A percentile compares a stretch with the other conserved stretches of the same genome.
These are phyloP conservation scores for Amniculicola lignicola DNA, from an alignment of 495 filamentous ascomycete genomes.

Conservation along the genomic window DNA sequence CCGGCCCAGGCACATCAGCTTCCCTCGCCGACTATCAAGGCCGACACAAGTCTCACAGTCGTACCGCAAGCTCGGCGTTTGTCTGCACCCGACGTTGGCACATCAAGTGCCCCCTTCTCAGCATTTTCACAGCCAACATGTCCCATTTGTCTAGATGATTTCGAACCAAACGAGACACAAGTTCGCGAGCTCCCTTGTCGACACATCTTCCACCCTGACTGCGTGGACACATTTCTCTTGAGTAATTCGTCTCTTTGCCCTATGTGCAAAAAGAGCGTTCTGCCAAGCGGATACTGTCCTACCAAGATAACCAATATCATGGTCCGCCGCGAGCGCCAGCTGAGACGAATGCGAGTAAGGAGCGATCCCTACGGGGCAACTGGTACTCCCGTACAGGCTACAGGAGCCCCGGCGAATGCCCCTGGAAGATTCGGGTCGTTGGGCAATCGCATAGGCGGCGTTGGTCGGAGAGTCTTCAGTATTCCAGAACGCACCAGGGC, in stretches of 20 bases:
- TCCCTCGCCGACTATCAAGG: slow-evolving; percentile 20
- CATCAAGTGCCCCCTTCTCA: slow-evolving; percentile 11
- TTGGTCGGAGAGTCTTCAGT: slow-evolving; percentile 21
- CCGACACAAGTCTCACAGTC: slow-evolving; percentile 34
- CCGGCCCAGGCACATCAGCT: slow-evolving; percentile 16
- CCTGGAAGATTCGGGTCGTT: slow-evolving; percentile 5
- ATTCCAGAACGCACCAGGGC: slow-evolving; percentile 7
- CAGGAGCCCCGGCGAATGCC: not conserved
- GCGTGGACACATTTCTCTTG: slow-evolving; percentile 76
- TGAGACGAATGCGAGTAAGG: slow-evolving; percentile 30
- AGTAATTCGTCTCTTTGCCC: slow-evolving; percentile 77
- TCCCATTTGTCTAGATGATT: slow-evolving; percentile 83
- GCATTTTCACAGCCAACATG: slow-evolving; percentile 68
- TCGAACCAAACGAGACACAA: slow-evolving; percentile 59
- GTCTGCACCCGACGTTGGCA: slow-evolving; percentile 22
- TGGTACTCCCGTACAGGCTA: not conserved
- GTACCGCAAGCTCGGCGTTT: slow-evolving; percentile 29
- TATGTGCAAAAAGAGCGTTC: slow-evolving; percentile 74
- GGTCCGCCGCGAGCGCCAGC: slow-evolving; percentile 65
- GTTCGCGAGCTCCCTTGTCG: slow-evolving; percentile 83
- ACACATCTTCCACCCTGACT: slow-evolving; percentile 88
- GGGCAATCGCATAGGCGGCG: slow-evolving; percentile 9
- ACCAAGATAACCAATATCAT: slow-evolving; percentile 73
- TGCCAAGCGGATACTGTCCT: slow-evolving; percentile 65
- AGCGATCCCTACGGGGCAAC: not conserved